Evolutionary conservation across 2,329 filamentous ascomycete species (phyloP).

Genomic region (Paecilomyces dactylethromorphus): DNA sequence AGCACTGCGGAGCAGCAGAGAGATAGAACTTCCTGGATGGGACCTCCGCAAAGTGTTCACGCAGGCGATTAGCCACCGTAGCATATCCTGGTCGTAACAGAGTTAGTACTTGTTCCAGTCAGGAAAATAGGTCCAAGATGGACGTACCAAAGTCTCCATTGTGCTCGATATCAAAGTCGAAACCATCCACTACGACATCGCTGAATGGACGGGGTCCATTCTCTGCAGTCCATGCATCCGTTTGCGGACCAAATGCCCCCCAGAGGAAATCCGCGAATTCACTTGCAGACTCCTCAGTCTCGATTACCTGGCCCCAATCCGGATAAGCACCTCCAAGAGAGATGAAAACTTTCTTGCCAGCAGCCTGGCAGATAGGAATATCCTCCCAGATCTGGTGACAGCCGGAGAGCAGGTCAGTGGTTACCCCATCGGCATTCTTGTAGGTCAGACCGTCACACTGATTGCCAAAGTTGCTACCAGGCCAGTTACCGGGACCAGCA

Average conservation of each 20-base stretch:
- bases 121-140: not conserved
- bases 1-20: conserved; percentile 49
- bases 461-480: conserved; percentile 52
- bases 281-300: conserved; percentile 31
- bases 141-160: conserved; percentile 13
- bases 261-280: conserved; percentile 46
- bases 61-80: conserved; percentile 43
- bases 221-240: conserved; percentile 18
- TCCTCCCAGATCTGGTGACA: conserved; percentile 41
- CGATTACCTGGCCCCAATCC: conserved; percentile 36
- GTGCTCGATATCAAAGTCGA: conserved; percentile 46
- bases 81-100: conserved; percentile 33
- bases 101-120: conserved; percentile 2
- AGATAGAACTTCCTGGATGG: conserved; percentile 40
- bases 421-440: conserved; percentile 29
- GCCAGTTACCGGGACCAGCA: conserved; percentile 38
- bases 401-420: conserved; percentile 27
- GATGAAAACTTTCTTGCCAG: conserved; percentile 40
- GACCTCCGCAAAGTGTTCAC: conserved; percentile 30
- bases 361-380: conserved; percentile 32
- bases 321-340: conserved; percentile 42
- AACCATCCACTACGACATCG: conserved; percentile 44
- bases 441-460: conserved; percentile 42
- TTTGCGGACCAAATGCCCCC: conserved; percentile 43
- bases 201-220: conserved; percentile 44